Conservation (phyloP, 2,329 filamentous ascomycete genomes). For the Podosphaera xanthii region DNA sequence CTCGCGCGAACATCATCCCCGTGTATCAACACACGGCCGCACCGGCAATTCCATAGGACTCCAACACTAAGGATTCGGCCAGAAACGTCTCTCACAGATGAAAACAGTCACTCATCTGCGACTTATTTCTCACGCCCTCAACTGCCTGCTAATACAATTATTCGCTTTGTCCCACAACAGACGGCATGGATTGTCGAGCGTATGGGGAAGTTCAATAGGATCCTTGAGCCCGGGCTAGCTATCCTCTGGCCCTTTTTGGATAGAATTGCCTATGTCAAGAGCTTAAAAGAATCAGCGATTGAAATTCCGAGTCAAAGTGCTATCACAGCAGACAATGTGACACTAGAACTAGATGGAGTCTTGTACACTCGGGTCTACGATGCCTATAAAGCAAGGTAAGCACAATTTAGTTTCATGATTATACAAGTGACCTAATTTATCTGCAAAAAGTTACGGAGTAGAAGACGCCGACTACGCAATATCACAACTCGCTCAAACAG, state of each 20-base stretch:
- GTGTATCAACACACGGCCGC: too few relatives aligned
- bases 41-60: too few relatives aligned
- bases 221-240: slow-evolving; percentile 76
- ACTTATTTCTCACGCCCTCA: slow-evolving; percentile 60
- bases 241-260: slow-evolving; percentile 79
- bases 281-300: slow-evolving; percentile 82
- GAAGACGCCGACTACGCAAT: slow-evolving; percentile 98
- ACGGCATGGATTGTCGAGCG: slow-evolving; percentile 99
- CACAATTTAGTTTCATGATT: slow-evolving; percentile 2
- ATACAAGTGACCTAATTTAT: background rate
- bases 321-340: slow-evolving; percentile 97
- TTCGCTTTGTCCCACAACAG: slow-evolving; percentile 97
- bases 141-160: slow-evolving; percentile 77
- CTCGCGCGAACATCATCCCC: too few relatives aligned
- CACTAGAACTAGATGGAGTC: slow-evolving; percentile 83
- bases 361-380: slow-evolving; percentile 92
- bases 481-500: slow-evolving; percentile 90
- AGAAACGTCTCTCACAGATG: too few relatives aligned
- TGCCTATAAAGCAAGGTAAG: slow-evolving; percentile 85
- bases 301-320: slow-evolving; percentile 96
- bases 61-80: too few relatives aligned
- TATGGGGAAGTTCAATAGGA: slow-evolving; percentile 93
- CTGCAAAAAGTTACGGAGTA: slow-evolving; percentile 56
- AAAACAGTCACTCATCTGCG: slow-evolving; percentile 21
- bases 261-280: slow-evolving; percentile 94